A percentile compares a stretch with the other conserved stretches of the same genome.
Conservation (phyloP, 2,329 filamentous ascomycete species). For the Akanthomyces dipterigenus region DNA sequence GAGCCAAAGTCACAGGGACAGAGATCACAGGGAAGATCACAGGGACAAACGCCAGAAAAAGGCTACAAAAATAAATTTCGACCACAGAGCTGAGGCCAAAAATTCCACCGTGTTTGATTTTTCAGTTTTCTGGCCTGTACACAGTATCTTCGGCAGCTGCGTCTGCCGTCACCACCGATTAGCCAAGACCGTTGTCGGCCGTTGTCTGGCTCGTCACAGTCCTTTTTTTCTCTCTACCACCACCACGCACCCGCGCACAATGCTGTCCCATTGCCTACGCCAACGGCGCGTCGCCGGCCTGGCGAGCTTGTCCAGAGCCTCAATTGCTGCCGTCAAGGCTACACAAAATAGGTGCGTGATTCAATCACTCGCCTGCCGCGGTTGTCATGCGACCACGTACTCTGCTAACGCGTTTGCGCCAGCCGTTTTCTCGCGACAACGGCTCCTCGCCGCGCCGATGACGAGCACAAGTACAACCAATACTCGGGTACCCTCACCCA, state of each 20-base stretch:
- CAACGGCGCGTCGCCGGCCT: slow-evolving; percentile 18
- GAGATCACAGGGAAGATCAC: slow-evolving; percentile 30
- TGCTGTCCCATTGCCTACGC: slow-evolving; percentile 23
- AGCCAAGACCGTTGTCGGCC: slow-evolving; percentile 21
- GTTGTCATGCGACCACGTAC: neutral
- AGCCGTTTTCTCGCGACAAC: slow-evolving; percentile 48
- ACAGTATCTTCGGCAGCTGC: neutral
- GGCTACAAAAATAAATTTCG: neutral
- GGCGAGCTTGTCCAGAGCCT: slow-evolving; percentile 21
- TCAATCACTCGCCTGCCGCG: neutral
- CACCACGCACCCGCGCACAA: slow-evolving; percentile 13
- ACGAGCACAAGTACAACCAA: slow-evolving; percentile 63
- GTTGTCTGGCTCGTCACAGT: slow-evolving; percentile 11
- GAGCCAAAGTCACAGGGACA: slow-evolving; percentile 9
- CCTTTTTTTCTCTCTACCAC: slow-evolving; percentile 12
- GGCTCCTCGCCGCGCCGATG: slow-evolving; percentile 39
- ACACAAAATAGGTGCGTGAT: slow-evolving; percentile 22
- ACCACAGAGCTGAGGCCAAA: neutral
- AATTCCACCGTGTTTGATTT: neutral
- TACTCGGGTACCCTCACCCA: slow-evolving; percentile 83
- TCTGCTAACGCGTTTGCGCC: neutral
- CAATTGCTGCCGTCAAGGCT: slow-evolving; percentile 13
- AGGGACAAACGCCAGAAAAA: slow-evolving; percentile 22
- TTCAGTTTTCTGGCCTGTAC: neutral
- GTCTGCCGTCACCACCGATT: slow-evolving; percentile 12